A percentile compares a stretch with the other conserved stretches of the same genome.
phyloP scores from a whole-genome alignment of 129 eudicot species.

The Smallanthus sonchifolius region DNA sequence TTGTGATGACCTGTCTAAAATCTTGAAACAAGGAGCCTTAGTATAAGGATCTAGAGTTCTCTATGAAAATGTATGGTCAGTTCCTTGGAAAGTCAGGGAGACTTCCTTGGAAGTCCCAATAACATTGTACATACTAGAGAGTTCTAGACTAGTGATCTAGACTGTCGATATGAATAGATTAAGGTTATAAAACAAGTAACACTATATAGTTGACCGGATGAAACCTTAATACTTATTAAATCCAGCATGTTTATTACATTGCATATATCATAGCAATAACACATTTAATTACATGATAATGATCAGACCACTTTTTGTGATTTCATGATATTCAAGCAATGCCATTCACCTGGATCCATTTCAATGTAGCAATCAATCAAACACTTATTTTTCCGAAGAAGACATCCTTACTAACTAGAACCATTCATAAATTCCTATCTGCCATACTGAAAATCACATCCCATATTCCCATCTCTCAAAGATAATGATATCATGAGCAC shows the following conservation, averaged over 20 bases:
- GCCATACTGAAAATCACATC: background rate
- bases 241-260: constrained; percentile 1
- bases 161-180: background rate
- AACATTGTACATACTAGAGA: background rate
- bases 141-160: background rate
- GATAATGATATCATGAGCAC: background rate
- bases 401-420: background rate
- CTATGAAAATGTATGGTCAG: background rate
- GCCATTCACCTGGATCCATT: constrained; percentile 15
- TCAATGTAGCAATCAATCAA: background rate
- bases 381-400: background rate
- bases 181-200: background rate
- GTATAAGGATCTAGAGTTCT: background rate
- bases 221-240: background rate
- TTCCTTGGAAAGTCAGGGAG: background rate
- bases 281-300: background rate
- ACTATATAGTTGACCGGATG: background rate
- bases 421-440: background rate
- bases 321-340: constrained; percentile 4
- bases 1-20: background rate
- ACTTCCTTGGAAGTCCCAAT: background rate
- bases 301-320: background rate
- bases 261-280: background rate
- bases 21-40: background rate
- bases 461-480: background rate